A percentile compares a stretch with the other conserved stretches of the same genome.
Conservation (phyloP, 805 yeast genomes). For the Schizosaccharomyces pombe region DNA sequence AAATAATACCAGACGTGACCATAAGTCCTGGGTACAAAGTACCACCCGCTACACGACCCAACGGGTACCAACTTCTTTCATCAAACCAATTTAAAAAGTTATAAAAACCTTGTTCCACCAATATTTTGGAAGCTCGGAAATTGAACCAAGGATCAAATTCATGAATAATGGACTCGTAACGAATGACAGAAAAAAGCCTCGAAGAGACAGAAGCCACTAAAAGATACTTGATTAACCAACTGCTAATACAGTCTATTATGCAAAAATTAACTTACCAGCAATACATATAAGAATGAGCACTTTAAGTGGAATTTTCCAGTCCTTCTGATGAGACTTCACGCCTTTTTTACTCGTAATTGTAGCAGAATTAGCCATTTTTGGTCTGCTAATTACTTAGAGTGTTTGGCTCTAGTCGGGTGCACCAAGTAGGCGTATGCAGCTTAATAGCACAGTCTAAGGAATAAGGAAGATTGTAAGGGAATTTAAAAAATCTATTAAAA, state of each 20-base stretch:
- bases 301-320: constrained; percentile 1
- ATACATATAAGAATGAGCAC: neutral
- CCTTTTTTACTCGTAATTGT: neutral
- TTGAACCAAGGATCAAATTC: constrained; percentile 87
- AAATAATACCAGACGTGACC: constrained; percentile 88
- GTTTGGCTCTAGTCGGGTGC: neutral
- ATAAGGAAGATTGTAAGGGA: too few relatives aligned
- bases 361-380: neutral
- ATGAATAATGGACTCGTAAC: constrained; percentile 90
- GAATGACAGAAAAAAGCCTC: constrained; percentile 82
- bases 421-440: too few relatives aligned
- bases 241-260: neutral
- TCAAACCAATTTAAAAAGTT: constrained; percentile 96
- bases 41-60: constrained; percentile 98
- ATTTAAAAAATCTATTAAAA: too few relatives aligned
- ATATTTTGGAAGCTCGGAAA: constrained; percentile 82
- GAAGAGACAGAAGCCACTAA: constrained; percentile 71
- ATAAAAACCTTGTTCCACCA: constrained; percentile 62
- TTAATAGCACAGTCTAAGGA: too few relatives aligned
- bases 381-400: neutral
- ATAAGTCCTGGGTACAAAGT: constrained; percentile 92
- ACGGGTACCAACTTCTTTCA: constrained; percentile 96
- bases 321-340: neutral
- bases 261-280: neutral
- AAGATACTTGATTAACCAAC: neutral